These are phyloP conservation scores for Xylaria acuta DNA, from an alignment of 495 filamentous ascomycete species.

Conservation along the genomic window DNA sequence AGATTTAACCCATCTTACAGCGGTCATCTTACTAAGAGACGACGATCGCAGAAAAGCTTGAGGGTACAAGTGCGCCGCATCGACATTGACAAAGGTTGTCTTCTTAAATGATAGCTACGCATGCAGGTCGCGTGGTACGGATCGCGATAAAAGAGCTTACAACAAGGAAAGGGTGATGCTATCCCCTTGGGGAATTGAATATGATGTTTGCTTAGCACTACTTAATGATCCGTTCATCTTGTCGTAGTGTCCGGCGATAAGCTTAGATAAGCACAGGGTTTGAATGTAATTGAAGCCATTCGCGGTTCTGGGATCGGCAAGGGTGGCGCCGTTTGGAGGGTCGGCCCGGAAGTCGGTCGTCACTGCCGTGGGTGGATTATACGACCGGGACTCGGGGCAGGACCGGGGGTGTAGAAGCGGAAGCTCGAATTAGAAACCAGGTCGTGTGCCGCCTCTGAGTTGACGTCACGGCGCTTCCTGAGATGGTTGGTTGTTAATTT, in stretches of 20 bases:
- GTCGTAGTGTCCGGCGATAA: not conserved
- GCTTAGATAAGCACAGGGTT: not conserved
- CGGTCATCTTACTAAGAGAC: not conserved
- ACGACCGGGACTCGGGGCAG: slow-evolving; percentile 5
- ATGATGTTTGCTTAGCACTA: not conserved
- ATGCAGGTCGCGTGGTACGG: not conserved
- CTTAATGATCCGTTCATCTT: not conserved
- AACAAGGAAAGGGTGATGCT: not conserved
- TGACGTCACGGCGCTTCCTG: not conserved
- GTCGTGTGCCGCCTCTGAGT: not conserved
- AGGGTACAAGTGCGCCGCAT: not conserved
- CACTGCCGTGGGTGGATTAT: not conserved
- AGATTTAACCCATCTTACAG: not conserved
- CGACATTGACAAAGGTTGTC: not conserved
- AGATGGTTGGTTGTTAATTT: not conserved
- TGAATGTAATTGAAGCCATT: not conserved
- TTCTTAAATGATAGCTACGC: not conserved
- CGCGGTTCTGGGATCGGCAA: not conserved
- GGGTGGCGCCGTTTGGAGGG: not conserved
- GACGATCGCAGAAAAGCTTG: not conserved
- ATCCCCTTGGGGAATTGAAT: not conserved
- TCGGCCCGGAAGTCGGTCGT: slow-evolving; percentile 9
- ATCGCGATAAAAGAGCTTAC: not conserved
- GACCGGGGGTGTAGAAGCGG: not conserved
- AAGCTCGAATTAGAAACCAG: not conserved